A percentile compares a stretch with the other conserved stretches of the same genome.
phyloP scores from a whole-genome alignment of 2,329 filamentous ascomycete species.

The Colletotrichum viniferum region DNA sequence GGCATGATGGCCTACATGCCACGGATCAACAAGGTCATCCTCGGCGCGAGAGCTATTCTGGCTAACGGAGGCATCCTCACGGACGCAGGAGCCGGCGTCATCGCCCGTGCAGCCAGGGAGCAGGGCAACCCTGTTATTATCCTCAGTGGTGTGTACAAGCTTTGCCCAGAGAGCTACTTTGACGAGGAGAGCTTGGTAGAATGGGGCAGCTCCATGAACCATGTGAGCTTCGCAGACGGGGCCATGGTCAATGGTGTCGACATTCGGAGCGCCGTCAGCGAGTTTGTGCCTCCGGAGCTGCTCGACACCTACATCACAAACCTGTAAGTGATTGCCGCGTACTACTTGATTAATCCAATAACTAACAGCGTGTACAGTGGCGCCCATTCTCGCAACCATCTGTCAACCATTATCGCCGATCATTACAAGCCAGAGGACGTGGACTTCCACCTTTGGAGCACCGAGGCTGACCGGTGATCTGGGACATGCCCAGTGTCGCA shows the following conservation, averaged over 20 bases:
- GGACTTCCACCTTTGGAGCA: conserved; percentile 56
- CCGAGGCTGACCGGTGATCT: conserved; percentile 33
- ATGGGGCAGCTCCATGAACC: conserved; percentile 79
- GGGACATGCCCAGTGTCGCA: background rate
- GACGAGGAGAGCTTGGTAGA: conserved; percentile 84
- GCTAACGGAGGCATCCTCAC: conserved; percentile 88
- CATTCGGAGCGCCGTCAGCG: conserved; percentile 79
- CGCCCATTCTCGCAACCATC: conserved; percentile 71
- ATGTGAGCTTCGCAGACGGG: conserved; percentile 80
- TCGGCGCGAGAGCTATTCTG: conserved; percentile 85
- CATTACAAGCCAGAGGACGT: conserved; percentile 79
- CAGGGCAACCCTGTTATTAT: conserved; percentile 87
- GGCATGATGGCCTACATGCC: conserved; percentile 94
- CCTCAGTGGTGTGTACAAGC: conserved; percentile 89
- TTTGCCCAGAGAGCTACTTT: conserved; percentile 88
- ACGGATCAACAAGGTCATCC: conserved; percentile 91
- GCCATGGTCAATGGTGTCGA: conserved; percentile 78
- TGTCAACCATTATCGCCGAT: conserved; percentile 76
- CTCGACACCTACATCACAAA: conserved; percentile 89
- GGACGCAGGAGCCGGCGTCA: conserved; percentile 80
- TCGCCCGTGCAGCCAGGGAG: conserved; percentile 83
- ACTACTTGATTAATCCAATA: background rate
- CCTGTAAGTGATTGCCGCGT: conserved; percentile 43
- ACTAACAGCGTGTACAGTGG: conserved; percentile 48
- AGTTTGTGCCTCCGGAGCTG: conserved; percentile 79